These are phyloP conservation scores for Colletotrichum sp. DNA, from an alignment of 2,329 filamentous ascomycete species.

Conservation along the genomic window DNA sequence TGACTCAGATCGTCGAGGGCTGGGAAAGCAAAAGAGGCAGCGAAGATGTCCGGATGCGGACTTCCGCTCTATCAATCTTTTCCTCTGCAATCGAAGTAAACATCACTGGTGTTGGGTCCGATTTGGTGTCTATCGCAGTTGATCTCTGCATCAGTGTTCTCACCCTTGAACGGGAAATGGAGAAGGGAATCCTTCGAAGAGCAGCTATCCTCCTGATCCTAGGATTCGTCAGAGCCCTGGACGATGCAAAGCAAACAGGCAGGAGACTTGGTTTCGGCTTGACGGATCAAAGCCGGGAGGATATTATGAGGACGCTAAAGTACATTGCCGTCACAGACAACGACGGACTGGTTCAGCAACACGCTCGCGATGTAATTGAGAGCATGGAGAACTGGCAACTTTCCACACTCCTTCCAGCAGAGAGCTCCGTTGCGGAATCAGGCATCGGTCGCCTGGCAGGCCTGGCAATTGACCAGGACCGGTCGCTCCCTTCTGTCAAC, in stretches of 20 bases:
- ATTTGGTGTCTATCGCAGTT: constrained; percentile 58
- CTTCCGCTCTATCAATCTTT: constrained; percentile 72
- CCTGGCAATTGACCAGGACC: constrained; percentile 7
- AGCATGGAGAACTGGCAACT: constrained; percentile 68
- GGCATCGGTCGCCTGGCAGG: constrained; percentile 10
- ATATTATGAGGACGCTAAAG: constrained; percentile 65
- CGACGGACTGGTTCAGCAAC: constrained; percentile 71
- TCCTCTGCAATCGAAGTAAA: constrained; percentile 65
- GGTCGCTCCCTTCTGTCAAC: background rate
- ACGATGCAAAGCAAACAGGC: constrained; percentile 52
- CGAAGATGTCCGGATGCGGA: constrained; percentile 62
- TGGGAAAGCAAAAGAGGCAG: constrained; percentile 23
- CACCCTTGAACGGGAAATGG: constrained; percentile 62
- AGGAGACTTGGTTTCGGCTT: constrained; percentile 58
- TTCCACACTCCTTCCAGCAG: constrained; percentile 48
- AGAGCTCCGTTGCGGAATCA: background rate
- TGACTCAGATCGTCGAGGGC: constrained; percentile 33
- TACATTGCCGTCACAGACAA: constrained; percentile 71
- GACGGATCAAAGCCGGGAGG: constrained; percentile 58
- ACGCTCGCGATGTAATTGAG: constrained; percentile 71
- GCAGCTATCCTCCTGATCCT: constrained; percentile 69
- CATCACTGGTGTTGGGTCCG: constrained; percentile 57
- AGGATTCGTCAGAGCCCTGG: constrained; percentile 64
- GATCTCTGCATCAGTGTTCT: constrained; percentile 69
- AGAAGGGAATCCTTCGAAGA: constrained; percentile 69